Evolutionary conservation across 2,329 filamentous ascomycete species (phyloP).

Genomic region (Tolypocladium tundrense): DNA sequence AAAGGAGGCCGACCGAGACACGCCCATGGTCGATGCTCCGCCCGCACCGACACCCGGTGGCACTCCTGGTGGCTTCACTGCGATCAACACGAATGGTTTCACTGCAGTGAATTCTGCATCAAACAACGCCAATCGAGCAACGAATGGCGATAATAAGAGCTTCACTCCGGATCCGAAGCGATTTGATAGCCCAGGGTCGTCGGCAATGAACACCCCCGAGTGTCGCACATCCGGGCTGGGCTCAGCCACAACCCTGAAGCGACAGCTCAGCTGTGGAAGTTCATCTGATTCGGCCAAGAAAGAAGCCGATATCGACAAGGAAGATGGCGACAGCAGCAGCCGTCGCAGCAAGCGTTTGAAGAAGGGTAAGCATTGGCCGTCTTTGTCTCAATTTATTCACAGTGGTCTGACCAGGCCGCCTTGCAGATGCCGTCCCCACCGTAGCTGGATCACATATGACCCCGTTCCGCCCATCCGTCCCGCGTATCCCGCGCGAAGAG

Average conservation of each 20-base stretch:
- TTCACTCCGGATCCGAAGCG: slow-evolving; percentile 51
- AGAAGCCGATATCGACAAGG: slow-evolving; percentile 37
- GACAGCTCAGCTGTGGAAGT: slow-evolving; percentile 57
- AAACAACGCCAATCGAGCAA: slow-evolving; percentile 52
- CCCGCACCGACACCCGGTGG: slow-evolving; percentile 24
- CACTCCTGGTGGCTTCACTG: slow-evolving; percentile 49
- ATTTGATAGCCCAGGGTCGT: slow-evolving; percentile 51
- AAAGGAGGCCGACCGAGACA: slow-evolving; percentile 36
- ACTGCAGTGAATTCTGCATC: slow-evolving; percentile 65
- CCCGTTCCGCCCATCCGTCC: slow-evolving; percentile 73
- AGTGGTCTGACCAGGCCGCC: slow-evolving; percentile 7
- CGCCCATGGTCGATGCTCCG: slow-evolving; percentile 35
- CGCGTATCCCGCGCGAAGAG: slow-evolving; percentile 51
- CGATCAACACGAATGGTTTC: slow-evolving; percentile 52
- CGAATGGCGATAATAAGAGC: slow-evolving; percentile 38
- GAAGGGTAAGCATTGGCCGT: slow-evolving; percentile 35
- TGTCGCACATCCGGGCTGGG: slow-evolving; percentile 44
- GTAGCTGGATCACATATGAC: slow-evolving; percentile 97
- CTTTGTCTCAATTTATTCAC: not conserved
- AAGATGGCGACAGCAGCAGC: slow-evolving; percentile 56
- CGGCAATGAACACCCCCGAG: slow-evolving; percentile 56
- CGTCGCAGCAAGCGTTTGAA: slow-evolving; percentile 88
- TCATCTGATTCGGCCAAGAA: slow-evolving; percentile 34
- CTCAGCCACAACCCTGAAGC: slow-evolving; percentile 58
- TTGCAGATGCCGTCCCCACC: slow-evolving; percentile 55